These are phyloP conservation scores for Lachnellula occidentalis DNA, from an alignment of 2,329 filamentous ascomycete species.

Conservation along the genomic window DNA sequence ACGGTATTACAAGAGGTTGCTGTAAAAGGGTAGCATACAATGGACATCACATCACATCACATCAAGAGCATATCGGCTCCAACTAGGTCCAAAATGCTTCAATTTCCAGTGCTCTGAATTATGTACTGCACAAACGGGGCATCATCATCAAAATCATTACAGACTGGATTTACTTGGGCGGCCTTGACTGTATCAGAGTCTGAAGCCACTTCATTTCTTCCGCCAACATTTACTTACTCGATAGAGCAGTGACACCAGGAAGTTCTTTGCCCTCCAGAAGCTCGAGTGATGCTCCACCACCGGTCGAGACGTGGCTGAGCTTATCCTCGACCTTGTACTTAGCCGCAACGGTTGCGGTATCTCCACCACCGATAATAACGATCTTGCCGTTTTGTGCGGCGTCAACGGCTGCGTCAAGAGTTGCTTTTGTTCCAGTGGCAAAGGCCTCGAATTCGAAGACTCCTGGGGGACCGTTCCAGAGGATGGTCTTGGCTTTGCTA, in stretches of 20 bases:
- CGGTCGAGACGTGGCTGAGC: conserved; percentile 96
- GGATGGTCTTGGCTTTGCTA: conserved; percentile 83
- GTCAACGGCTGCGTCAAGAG: conserved; percentile 79
- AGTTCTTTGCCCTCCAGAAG: conserved; percentile 97
- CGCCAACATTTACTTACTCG: conserved; percentile 54
- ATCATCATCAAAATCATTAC: conserved; percentile 22
- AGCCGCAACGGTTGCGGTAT: conserved; percentile 94
- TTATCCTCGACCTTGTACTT: conserved; percentile 96
- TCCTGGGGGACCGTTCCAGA: conserved; percentile 97
- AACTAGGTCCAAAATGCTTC: conserved; percentile 4
- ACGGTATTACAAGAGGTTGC: conserved; percentile 19
- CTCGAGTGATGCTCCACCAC: conserved; percentile 91
- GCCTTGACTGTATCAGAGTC: conserved; percentile 29
- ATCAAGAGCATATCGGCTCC: conserved; percentile 13
- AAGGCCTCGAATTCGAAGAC: conserved; percentile 98
- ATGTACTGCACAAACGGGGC: conserved; percentile 13
- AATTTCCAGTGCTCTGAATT: conserved; percentile 16
- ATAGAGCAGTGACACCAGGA: conserved; percentile 88
- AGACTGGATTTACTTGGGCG: conserved; percentile 25
- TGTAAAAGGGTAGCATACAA: conserved; percentile 27
- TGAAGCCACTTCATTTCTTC: conserved; percentile 8
- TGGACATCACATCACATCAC: conserved; percentile 17
- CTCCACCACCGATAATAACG: conserved; percentile 97
- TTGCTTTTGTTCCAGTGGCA: conserved; percentile 85
- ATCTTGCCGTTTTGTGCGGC: conserved; percentile 82